Percentiles rank a stretch among this genome's conserved stretches.
phyloP scores from a whole-genome alignment of 2,329 filamentous ascomycete species.

The Verticillium klebahnii region DNA sequence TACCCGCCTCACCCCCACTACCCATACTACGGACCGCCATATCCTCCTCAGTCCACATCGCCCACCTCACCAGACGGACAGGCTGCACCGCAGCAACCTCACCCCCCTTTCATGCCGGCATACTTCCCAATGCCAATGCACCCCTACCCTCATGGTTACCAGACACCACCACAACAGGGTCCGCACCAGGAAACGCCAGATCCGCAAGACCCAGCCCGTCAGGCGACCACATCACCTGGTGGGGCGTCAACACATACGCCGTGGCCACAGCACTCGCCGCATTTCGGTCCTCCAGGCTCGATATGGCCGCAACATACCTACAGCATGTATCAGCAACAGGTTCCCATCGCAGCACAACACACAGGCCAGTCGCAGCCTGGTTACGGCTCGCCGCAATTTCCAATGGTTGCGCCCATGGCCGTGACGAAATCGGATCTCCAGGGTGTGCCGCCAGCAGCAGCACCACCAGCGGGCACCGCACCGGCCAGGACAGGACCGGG shows the following conservation, averaged over 20 bases:
- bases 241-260: neutral
- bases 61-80: neutral
- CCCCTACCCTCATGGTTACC: neutral
- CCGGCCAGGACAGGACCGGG: neutral
- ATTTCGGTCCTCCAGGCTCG: slow-evolving; percentile 1
- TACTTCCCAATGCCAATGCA: neutral
- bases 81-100: neutral
- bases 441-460: slow-evolving; percentile 6
- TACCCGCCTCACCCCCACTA: slow-evolving; percentile 7
- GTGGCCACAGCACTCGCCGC: neutral
- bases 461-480: neutral
- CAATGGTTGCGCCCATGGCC: slow-evolving; percentile 11
- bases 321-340: slow-evolving; percentile 14
- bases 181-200: neutral
- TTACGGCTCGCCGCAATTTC: slow-evolving; percentile 11
- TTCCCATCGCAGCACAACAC: slow-evolving; percentile 13
- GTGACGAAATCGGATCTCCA: slow-evolving; percentile 8
- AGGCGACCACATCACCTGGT: neutral
- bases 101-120: slow-evolving; percentile 2
- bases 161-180: neutral
- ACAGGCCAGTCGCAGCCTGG: slow-evolving; percentile 9
- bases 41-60: neutral
- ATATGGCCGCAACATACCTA: slow-evolving; percentile 13
- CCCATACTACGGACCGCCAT: slow-evolving; percentile 10
- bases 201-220: neutral